These are phyloP conservation scores for Gonium pectorale DNA, from an alignment of 139 green algal species.

Conservation along the genomic window DNA sequence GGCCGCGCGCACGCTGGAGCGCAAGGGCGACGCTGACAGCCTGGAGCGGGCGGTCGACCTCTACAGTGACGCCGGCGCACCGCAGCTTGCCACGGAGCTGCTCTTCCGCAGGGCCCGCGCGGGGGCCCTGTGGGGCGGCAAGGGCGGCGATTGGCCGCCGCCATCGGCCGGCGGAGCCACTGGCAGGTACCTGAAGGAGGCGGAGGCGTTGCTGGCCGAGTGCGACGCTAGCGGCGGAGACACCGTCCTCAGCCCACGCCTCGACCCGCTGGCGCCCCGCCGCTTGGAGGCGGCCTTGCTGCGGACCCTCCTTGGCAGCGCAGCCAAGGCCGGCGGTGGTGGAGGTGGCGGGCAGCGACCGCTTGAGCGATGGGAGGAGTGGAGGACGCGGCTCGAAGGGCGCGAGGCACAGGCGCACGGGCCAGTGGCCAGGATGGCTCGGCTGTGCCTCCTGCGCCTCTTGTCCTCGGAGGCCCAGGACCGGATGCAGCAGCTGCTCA, in stretches of 20 bases:
- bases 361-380: background rate
- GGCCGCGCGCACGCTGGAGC: background rate
- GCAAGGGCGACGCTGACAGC: background rate
- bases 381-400: background rate
- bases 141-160: background rate
- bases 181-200: background rate
- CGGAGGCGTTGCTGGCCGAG: background rate
- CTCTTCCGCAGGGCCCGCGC: background rate
- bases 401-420: background rate
- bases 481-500: background rate
- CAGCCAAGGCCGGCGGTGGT: too few species aligned
- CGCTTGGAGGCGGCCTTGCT: background rate
- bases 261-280: background rate
- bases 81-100: background rate
- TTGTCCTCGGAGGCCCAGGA: too few species aligned
- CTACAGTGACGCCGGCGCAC: background rate
- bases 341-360: too few species aligned
- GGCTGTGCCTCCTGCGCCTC: constrained; percentile 8
- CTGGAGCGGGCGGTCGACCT: background rate
- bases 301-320: too few species aligned
- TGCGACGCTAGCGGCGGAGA: too few species aligned
- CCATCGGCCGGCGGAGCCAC: too few species aligned
- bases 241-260: too few species aligned
- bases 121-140: constrained; percentile 14
- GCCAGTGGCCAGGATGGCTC: background rate